Evolutionary conservation across 192 early-diverging fungal species (phyloP).

Genomic region (Cetraspora pellucida): DNA sequence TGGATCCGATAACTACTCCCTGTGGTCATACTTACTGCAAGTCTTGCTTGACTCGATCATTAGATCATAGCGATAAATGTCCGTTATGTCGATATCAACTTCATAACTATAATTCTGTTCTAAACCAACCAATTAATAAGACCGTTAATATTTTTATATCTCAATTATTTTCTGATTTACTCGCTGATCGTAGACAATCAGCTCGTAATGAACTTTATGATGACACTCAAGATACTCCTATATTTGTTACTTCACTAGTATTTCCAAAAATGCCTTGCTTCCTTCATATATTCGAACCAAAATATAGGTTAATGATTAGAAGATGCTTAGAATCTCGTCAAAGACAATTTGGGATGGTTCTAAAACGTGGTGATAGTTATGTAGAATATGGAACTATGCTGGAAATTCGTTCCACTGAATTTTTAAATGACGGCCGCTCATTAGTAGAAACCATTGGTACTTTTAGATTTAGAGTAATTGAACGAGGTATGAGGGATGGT

Average conservation of each 20-base stretch:
- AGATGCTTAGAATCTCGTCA: constrained; percentile 47
- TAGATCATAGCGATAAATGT: constrained; percentile 55
- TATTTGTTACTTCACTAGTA: constrained; percentile 60
- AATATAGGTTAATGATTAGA: constrained; percentile 63
- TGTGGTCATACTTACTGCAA: constrained; percentile 75
- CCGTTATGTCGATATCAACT: constrained; percentile 50
- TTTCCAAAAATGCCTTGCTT: constrained; percentile 62
- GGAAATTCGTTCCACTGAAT: constrained; percentile 47
- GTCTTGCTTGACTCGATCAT: constrained; percentile 56
- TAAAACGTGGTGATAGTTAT: constrained; percentile 31
- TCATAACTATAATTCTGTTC: constrained; percentile 36
- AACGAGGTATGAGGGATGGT: constrained; percentile 46
- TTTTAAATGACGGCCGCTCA: constrained; percentile 52
- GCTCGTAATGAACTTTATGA: constrained; percentile 42
- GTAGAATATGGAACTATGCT: constrained; percentile 54
- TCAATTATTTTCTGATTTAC: constrained; percentile 3
- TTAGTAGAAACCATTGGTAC: constrained; percentile 56
- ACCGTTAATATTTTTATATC: constrained; percentile 16
- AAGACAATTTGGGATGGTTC: constrained; percentile 58
- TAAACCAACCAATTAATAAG: constrained; percentile 47
- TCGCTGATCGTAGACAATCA: constrained; percentile 9
- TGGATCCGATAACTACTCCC: constrained; percentile 61
- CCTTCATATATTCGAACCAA: constrained; percentile 67
- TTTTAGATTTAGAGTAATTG: constrained; percentile 47
- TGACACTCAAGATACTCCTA: constrained; percentile 49